Evolutionary conservation across 306 rosid genomes (phyloP), one percentile per base, ranked within the genome.

Genomic region (Ziziphus jujuba): DNA sequence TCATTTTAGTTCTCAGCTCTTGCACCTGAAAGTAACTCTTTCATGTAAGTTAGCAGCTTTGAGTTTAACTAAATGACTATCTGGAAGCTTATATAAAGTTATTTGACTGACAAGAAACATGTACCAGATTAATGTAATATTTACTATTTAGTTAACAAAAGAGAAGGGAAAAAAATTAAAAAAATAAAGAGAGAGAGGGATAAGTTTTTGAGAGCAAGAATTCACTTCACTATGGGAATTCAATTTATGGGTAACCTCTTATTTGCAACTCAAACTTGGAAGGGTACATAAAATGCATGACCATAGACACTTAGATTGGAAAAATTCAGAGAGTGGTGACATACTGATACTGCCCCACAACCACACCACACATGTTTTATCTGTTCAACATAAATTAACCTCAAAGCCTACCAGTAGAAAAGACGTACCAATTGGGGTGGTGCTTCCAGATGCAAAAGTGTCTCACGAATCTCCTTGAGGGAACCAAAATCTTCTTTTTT

Each of bases 1-100:
- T 75, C 97, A 93, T 90, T 73, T 59, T 93, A 49, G 76, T 78
- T 82, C 82, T 83, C 80, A 93, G 84, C 78, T 93, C 97, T 77
- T 81, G 87, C 53, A 90, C 91, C 99, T 93, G 85, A 77, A 81
- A 69, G 48, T 21, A 80, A 56, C 24, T 17, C 60, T 56, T 70
- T 58, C 57, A 9, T 61, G 57, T 67, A 65, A 79, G 70, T 67
- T 71, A 72, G 59, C 59, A 50, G 72, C 47, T 17, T 63, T 45
- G 14, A 48, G 69, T 51, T 35, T 55, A 43, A 61, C 60, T 62
- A 60, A 66, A 79, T 69, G 31, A 67, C 69, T 59, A 75, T 38
- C 57, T 31, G 48, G 35, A 47, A 58, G 67, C 51, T 19, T 45
- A 22, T 33, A 19, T 59, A 63, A 50, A 48, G 13, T 56, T 74